Evolutionary conservation across 257 asterid genomes (phyloP).

Genomic region (Salvia rosmarinus): DNA sequence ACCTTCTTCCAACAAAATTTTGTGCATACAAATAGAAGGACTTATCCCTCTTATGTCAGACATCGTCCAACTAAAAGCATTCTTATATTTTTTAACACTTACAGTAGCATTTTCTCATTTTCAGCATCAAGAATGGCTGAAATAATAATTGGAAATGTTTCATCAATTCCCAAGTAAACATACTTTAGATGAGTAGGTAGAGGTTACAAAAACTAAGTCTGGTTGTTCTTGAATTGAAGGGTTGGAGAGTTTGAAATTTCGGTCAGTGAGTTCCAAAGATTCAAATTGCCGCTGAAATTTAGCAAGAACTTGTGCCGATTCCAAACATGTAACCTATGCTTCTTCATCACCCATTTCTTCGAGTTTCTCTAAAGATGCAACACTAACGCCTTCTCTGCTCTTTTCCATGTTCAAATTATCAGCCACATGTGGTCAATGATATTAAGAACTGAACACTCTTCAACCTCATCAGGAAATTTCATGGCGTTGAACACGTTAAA

Average conservation of each 20-base stretch:
- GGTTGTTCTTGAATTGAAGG: background rate
- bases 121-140: background rate
- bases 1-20: background rate
- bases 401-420: background rate
- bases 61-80: background rate
- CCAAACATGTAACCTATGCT: background rate
- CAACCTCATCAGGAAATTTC: background rate
- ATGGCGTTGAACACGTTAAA: background rate
- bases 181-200: background rate
- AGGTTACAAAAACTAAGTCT: background rate
- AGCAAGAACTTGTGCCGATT: background rate
- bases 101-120: background rate
- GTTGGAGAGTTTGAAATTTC: background rate
- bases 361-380: background rate
- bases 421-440: background rate
- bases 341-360: background rate
- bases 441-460: background rate
- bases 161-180: background rate
- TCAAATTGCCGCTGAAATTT: no score
- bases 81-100: background rate
- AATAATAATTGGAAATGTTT: background rate
- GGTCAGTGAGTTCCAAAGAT: background rate
- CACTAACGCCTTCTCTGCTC: background rate
- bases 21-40: background rate
- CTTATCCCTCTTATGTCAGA: background rate